Evolutionary conservation across 2,329 filamentous ascomycete genomes (phyloP).

Genomic region (Apiospora marii): DNA sequence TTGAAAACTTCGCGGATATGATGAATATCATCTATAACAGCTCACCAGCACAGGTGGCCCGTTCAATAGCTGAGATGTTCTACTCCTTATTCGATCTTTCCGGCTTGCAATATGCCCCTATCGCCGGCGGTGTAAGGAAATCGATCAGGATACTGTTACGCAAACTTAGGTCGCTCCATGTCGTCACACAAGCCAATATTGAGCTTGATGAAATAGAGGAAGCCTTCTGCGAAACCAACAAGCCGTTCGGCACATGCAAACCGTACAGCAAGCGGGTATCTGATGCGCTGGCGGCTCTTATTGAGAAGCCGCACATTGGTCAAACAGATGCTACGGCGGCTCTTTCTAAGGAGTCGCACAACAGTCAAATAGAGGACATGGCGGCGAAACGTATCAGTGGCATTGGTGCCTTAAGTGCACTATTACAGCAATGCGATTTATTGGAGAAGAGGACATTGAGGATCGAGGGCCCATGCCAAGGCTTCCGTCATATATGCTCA

Average conservation of each 20-base stretch:
- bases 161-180: conserved; percentile 2
- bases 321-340: background rate
- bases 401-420: conserved; percentile 31
- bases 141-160: background rate
- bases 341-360: background rate
- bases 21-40: conserved; percentile 31
- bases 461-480: conserved; percentile 32
- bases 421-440: conserved; percentile 32
- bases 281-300: background rate
- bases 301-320: background rate
- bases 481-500: conserved; percentile 32
- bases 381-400: conserved; percentile 19
- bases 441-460: conserved; percentile 33
- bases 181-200: background rate
- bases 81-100: conserved; percentile 36
- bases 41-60: conserved; percentile 30
- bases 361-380: background rate
- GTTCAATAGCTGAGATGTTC: conserved; percentile 34
- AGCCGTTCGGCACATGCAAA: background rate
- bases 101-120: conserved; percentile 32
- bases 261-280: background rate
- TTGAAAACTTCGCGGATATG: conserved; percentile 32
- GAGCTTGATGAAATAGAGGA: background rate
- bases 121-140: conserved; percentile 26
- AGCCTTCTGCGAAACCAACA: background rate